Conservation (phyloP, 2,329 filamentous ascomycete genomes). For the Paecilomyces fulvus region DNA sequence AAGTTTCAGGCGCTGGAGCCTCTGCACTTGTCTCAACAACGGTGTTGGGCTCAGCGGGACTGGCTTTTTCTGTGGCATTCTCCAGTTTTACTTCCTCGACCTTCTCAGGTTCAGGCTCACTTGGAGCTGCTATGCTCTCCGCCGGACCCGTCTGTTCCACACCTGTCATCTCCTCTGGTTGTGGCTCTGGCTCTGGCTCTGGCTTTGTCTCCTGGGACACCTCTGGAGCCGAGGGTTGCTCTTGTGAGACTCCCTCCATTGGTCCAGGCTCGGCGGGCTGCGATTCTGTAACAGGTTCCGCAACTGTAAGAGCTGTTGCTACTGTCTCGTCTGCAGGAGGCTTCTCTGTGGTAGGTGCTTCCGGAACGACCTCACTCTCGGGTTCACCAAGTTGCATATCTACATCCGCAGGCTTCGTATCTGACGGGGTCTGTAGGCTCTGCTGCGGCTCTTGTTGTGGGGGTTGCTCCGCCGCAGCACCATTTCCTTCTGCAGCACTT, state of each 20-base stretch:
- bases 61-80: neutral
- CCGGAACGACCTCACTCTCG: neutral
- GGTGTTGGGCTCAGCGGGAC: neutral
- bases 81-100: neutral
- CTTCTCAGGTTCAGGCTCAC: slow-evolving; percentile 5
- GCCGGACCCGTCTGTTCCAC: neutral
- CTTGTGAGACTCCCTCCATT: neutral
- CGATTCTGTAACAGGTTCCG: slow-evolving; percentile 3
- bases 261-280: neutral
- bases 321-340: slow-evolving; percentile 1
- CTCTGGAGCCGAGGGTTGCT: slow-evolving; percentile 1
- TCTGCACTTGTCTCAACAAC: neutral
- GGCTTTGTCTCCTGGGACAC: slow-evolving; percentile 5
- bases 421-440: neutral
- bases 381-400: neutral
- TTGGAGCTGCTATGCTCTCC: slow-evolving; percentile 1
- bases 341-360: neutral
- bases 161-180: neutral
- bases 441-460: neutral
- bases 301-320: neutral
- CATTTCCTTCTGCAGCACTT: slow-evolving; percentile 1
- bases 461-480: neutral
- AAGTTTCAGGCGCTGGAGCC: slow-evolving; percentile 9
- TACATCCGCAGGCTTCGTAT: neutral
- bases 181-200: slow-evolving; percentile 5